Evolutionary conservation across 2,329 filamentous ascomycete species (phyloP), one percentile per base, ranked within the genome.

Genomic region (Trichoderma polysporum): DNA sequence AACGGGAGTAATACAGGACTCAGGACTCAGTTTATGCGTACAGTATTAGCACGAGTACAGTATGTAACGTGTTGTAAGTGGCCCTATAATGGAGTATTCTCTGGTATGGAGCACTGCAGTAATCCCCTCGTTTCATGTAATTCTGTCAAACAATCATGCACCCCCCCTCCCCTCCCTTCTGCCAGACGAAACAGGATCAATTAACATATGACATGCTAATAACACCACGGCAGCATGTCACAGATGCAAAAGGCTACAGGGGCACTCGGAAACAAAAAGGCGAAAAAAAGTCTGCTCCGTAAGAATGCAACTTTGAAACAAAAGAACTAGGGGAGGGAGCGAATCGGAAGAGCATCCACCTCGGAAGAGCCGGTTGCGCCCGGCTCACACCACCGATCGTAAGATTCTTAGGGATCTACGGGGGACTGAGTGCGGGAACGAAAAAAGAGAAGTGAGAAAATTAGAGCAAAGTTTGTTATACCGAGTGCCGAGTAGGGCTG

Each of bases 301-400:
- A 17, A 17, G 39, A 45, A 27, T 29, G n/a, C 22, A 39, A 33
- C 49, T 63, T n/a, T 64, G 60, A 64, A 56, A 64, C 60, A 35
- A 64, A 50, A 61, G 4, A 25, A 25, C 41, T 25, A 29, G 58
- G 60, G 33, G 22, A 17, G 31, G 39, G 15, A 54, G 39, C 60
- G 60, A 54, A 64, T 64, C 60, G 60, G 50, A 56, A 50, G 60
- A 15, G 17, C 29, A 27, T 3, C 60, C 50, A 54, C 50, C n/a
- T 56, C 50, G 50, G 49, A 64, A 64, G 60, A 64, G 37, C 60
- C 60, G 60, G 60, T 56, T 35, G 60, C 37, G 60, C 50, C 60
- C 60, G 60, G 60, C 60, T 64, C 60, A 37, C 60, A 53, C 60
- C 60, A 64, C 60, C 60, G 50, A 64, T 64, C 60, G 37, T 64